Evolutionary conservation across 352 stramenopile species (phyloP), one percentile per base, ranked within the genome.

Genomic region (Pelagophyceae sp.): DNA sequence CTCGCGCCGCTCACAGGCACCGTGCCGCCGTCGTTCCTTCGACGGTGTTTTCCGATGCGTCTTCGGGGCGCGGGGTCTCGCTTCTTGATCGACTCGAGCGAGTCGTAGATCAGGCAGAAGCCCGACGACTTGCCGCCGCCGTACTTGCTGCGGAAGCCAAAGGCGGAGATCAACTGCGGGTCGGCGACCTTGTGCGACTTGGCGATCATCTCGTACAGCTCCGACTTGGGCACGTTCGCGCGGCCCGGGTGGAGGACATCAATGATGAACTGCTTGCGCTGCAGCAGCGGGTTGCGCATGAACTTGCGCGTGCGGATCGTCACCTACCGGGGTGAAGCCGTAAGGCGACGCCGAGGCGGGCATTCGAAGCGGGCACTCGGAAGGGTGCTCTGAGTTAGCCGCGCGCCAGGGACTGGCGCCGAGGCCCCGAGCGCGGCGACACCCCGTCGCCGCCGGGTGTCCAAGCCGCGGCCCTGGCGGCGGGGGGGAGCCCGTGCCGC

Each of bases 271-370:
- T 99, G 95, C 84, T 94, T 95, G 84, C 96, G 89, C 79, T 92
- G 87, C 78, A 99, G 88, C 80, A 99, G 93, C 72, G 92, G 91
- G 91, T 99, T 99, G 84, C 92, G 89, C 82, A 98, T 93, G 88
- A 99, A 99, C 90, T 99, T 99, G 86, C 95, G 93, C 82, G 95
- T 98, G 86, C 97, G 95, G 81, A 99, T 94, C 78, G 96, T 97
- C 83, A 99, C 95, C 83, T 93, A 90, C 83, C 93, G 90, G 90
- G 90, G n/a, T n/a, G n/a, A n/a, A n/a, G n/a, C n/a, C n/a, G n/a
- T n/a, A n/a, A n/a, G n/a, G n/a, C n/a, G n/a, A n/a, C n/a, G n/a
- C n/a, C n/a, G n/a, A n/a, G n/a, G n/a, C n/a, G n/a, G n/a, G n/a
- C n/a, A n/a, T n/a, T n/a, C n/a, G n/a, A n/a, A n/a, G n/a, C n/a